These are phyloP conservation scores for Penicillium sp. DNA, from an alignment of 2,329 filamentous ascomycete species.

Conservation along the genomic window DNA sequence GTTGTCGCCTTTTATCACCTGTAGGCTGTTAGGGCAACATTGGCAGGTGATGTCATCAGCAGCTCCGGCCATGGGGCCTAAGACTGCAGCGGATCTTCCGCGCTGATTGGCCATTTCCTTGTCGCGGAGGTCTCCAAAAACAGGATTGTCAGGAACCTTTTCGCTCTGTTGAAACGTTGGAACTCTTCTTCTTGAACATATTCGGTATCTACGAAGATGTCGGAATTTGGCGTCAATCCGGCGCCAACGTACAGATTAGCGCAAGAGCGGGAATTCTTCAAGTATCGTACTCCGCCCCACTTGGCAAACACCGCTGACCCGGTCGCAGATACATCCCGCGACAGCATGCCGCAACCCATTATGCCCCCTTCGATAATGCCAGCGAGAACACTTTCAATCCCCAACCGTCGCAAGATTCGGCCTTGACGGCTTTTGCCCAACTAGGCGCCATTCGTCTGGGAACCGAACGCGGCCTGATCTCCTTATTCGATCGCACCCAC, in stretches of 20 bases:
- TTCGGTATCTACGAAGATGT: background rate
- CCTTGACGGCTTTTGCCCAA: constrained; percentile 55
- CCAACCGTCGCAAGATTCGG: constrained; percentile 32
- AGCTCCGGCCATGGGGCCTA: too few relatives aligned
- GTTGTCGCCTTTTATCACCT: too few relatives aligned
- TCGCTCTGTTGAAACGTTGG: too few relatives aligned
- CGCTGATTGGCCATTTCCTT: background rate
- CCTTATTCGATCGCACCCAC: constrained; percentile 52
- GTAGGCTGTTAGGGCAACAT: too few relatives aligned
- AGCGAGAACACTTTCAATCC: constrained; percentile 20
- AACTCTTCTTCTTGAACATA: background rate
- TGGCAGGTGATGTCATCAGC: background rate
- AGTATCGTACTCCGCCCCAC: constrained; percentile 10
- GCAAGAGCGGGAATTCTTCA: constrained; percentile 27
- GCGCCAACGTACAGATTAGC: constrained; percentile 8
- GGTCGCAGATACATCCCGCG: constrained; percentile 14
- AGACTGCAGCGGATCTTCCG: background rate
- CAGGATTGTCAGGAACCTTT: background rate
- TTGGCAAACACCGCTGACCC: constrained; percentile 7
- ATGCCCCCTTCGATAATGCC: constrained; percentile 24
- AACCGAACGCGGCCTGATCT: constrained; percentile 50
- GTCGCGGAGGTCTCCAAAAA: background rate
- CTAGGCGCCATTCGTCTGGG: constrained; percentile 49
- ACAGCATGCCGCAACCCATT: constrained; percentile 24
- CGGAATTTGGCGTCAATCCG: background rate